phyloP scores from a whole-genome alignment of 768 basidiomycete genomes.

The Psilocybe cubensis region DNA sequence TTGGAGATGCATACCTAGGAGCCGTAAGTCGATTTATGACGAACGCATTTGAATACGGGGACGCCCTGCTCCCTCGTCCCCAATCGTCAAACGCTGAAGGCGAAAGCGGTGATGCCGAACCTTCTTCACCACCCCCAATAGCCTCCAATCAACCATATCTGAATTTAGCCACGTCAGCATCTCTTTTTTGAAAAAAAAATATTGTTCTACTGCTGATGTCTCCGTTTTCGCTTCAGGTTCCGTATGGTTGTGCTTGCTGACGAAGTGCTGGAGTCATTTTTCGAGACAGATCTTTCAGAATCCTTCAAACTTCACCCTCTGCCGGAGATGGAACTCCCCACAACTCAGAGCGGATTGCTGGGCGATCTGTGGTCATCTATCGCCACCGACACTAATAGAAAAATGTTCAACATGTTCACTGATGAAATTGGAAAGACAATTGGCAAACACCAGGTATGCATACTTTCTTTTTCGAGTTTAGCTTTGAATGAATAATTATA shows the following conservation, averaged over 20 bases:
- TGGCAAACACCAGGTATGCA: slow-evolving; percentile 81
- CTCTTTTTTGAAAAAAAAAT: neutral
- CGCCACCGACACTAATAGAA: slow-evolving; percentile 90
- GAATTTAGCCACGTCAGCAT: slow-evolving; percentile 79
- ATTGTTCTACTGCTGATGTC: too few species aligned
- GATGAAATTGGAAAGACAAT: slow-evolving; percentile 95
- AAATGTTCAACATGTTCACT: slow-evolving; percentile 89
- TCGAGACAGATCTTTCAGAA: slow-evolving; percentile 86
- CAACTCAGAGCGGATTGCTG: slow-evolving; percentile 61
- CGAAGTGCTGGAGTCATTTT: slow-evolving; percentile 95
- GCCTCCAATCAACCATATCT: slow-evolving; percentile 89
- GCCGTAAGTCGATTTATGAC: slow-evolving; percentile 97
- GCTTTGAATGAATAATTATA: neutral
- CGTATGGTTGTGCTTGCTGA: slow-evolving; percentile 99
- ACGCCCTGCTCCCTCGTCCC: slow-evolving; percentile 79
- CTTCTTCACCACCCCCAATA: slow-evolving; percentile 47
- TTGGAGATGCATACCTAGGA: slow-evolving; percentile 95
- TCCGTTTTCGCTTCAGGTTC: slow-evolving; percentile 58
- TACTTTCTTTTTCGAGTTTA: neutral
- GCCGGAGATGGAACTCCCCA: slow-evolving; percentile 67
- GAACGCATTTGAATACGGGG: slow-evolving; percentile 97
- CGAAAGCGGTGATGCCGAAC: slow-evolving; percentile 28
- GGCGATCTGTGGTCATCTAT: slow-evolving; percentile 91
- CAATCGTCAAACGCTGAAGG: slow-evolving; percentile 32
- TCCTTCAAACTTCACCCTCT: slow-evolving; percentile 84